phyloP scores from a whole-genome alignment of 108 stramenopile species.

The Discostella stelligeroides region DNA sequence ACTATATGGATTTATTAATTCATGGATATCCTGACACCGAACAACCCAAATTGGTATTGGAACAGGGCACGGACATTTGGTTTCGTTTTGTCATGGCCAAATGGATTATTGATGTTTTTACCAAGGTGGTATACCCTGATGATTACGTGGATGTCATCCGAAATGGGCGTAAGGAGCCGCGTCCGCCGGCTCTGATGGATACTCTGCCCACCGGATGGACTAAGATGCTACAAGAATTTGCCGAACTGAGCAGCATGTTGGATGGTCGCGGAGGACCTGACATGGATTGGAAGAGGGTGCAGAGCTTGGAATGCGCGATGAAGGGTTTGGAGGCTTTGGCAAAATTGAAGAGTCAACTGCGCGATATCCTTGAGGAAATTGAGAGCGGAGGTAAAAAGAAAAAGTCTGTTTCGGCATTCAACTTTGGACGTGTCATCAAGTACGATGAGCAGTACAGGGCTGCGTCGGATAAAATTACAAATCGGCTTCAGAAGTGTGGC shows the following conservation, averaged over 20 bases:
- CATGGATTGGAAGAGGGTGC: neutral
- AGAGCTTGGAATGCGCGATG: conserved; percentile 16
- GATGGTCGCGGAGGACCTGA: neutral
- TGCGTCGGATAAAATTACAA: no score
- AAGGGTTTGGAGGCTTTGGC: conserved; percentile 27
- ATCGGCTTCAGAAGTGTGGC: no score
- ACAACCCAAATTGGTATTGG: neutral
- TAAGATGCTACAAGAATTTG: conserved; percentile 10
- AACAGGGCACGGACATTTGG: conserved; percentile 2
- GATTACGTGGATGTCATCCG: neutral
- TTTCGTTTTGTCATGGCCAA: conserved; percentile 29
- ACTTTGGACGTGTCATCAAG: neutral
- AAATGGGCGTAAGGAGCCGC: neutral
- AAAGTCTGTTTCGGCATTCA: neutral
- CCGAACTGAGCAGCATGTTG: neutral
- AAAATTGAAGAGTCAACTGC: conserved; percentile 15
- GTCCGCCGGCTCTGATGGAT: conserved; percentile 4
- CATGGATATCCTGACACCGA: neutral
- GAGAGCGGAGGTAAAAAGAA: neutral
- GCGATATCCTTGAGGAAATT: neutral
- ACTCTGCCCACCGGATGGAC: conserved; percentile 9
- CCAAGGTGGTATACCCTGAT: conserved; percentile 15
- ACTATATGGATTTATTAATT: conserved; percentile 17
- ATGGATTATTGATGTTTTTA: conserved; percentile 17
- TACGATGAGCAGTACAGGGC: no score